phyloP scores from a whole-genome alignment of 441 rosid genomes.

The Gossypium trilobum region DNA sequence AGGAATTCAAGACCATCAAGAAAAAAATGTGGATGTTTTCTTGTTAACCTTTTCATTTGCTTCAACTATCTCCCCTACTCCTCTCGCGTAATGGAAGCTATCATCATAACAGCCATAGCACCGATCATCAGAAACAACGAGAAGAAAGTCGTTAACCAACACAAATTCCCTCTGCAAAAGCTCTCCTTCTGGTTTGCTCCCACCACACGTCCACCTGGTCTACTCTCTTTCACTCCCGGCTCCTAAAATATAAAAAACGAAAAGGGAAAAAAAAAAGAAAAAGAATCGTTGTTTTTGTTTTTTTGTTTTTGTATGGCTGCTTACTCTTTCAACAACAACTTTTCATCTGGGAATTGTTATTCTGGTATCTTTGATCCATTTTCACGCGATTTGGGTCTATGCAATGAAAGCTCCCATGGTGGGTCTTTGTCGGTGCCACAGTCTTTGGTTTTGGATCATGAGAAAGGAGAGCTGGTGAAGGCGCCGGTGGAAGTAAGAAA shows the following conservation, averaged over 20 bases:
- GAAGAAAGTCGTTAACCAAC: slow-evolving; percentile 27
- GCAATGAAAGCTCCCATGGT: slow-evolving; percentile 18
- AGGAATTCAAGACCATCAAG: slow-evolving; percentile 29
- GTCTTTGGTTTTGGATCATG: slow-evolving; percentile 42
- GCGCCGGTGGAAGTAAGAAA: slow-evolving; percentile 34
- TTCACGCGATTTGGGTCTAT: slow-evolving; percentile 21
- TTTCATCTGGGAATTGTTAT: slow-evolving; percentile 25
- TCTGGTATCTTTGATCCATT: slow-evolving; percentile 25
- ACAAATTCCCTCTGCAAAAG: slow-evolving; percentile 37
- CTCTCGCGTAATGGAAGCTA: slow-evolving; percentile 38
- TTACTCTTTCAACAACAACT: slow-evolving; percentile 23
- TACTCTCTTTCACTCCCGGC: slow-evolving; percentile 21
- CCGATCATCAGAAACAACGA: slow-evolving; percentile 10
- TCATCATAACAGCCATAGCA: slow-evolving; percentile 15
- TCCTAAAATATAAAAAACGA: slow-evolving; percentile 11
- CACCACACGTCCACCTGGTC: slow-evolving; percentile 54
- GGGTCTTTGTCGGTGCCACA: slow-evolving; percentile 29
- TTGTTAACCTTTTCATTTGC: background rate
- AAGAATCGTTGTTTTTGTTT: background rate
- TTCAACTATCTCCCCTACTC: slow-evolving; percentile 9
- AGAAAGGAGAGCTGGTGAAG: slow-evolving; percentile 47
- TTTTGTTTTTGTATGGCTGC: slow-evolving; percentile 22
- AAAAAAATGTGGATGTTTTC: slow-evolving; percentile 42
- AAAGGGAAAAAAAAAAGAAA: background rate
- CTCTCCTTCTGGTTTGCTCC: slow-evolving; percentile 61